Evolutionary conservation across 2,329 filamentous ascomycete species (phyloP).

Genomic region (Huntiella abstrusa): DNA sequence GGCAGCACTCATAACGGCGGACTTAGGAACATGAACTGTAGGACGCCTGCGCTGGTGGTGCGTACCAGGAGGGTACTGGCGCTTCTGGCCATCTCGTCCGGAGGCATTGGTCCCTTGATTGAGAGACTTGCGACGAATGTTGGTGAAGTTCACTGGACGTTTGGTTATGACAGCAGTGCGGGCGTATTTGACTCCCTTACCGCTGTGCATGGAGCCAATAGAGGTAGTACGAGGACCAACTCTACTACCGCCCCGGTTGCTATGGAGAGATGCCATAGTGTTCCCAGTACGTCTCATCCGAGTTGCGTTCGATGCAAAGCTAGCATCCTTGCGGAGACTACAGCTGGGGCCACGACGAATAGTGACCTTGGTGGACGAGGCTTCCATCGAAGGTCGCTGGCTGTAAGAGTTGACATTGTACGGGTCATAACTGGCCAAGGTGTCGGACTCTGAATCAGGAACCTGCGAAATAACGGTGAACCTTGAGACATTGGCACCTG

Average conservation of each 20-base stretch:
- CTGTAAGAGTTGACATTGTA: conserved; percentile 43
- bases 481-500: conserved; percentile 35
- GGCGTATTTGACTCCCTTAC: conserved; percentile 12
- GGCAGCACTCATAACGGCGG: neutral
- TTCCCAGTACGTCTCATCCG: conserved; percentile 5
- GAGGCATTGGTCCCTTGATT: neutral
- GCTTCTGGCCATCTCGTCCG: too few relatives aligned
- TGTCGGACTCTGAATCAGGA: conserved; percentile 30
- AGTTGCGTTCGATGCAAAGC: neutral
- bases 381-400: conserved; percentile 18
- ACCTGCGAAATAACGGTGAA: conserved; percentile 49
- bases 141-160: conserved; percentile 36
- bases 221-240: conserved; percentile 17
- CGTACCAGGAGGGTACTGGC: too few relatives aligned
- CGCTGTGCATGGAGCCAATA: conserved; percentile 31
- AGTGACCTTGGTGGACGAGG: conserved; percentile 46
- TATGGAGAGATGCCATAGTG: conserved; percentile 8
- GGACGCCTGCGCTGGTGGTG: conserved; percentile 2
- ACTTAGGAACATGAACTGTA: neutral
- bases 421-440: conserved; percentile 58
- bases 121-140: conserved; percentile 18
- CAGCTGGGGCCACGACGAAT: conserved; percentile 29
- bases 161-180: conserved; percentile 24
- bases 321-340: conserved; percentile 14
- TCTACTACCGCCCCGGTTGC: neutral